Evolutionary conservation across 768 basidiomycete species (phyloP).

Genomic region (Trametes cubensis): DNA sequence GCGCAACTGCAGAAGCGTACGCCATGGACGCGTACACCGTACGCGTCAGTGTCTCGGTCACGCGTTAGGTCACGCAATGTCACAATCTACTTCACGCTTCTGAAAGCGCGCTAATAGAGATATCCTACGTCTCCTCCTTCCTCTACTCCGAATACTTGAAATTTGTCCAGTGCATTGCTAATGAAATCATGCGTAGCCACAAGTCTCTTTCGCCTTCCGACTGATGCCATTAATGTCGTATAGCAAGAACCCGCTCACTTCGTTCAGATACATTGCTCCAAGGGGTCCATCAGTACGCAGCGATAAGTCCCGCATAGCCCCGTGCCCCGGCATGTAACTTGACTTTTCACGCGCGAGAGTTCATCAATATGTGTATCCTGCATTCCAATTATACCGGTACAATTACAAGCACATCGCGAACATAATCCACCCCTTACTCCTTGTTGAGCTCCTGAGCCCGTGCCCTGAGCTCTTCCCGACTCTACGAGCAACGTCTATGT

Average conservation of each 20-base stretch:
- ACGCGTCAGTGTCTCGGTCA: conserved; percentile 15
- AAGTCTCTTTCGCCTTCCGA: too few relatives aligned
- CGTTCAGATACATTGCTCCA: too few relatives aligned
- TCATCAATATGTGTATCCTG: background rate
- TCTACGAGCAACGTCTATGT: conserved; percentile 2
- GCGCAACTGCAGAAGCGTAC: conserved; percentile 1
- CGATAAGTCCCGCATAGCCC: too few relatives aligned
- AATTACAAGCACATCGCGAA: too few relatives aligned
- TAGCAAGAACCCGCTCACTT: too few relatives aligned
- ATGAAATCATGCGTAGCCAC: too few relatives aligned
- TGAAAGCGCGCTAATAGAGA: background rate
- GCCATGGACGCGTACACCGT: conserved; percentile 14
- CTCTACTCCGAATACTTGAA: background rate
- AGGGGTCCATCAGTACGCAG: too few relatives aligned
- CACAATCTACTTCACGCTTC: background rate
- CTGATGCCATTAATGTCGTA: too few relatives aligned
- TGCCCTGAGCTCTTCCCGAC: conserved; percentile 25
- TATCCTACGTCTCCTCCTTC: background rate
- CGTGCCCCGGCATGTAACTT: too few relatives aligned
- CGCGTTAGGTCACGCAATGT: conserved; percentile 6
- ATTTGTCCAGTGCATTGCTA: background rate
- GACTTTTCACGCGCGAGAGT: too few relatives aligned
- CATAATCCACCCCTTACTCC: conserved; percentile 2
- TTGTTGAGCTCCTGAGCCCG: conserved; percentile 25
- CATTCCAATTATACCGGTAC: background rate